These are phyloP conservation scores for Lasiodiplodia sp. DNA, from an alignment of 2,329 filamentous ascomycete genomes.

Conservation along the genomic window DNA sequence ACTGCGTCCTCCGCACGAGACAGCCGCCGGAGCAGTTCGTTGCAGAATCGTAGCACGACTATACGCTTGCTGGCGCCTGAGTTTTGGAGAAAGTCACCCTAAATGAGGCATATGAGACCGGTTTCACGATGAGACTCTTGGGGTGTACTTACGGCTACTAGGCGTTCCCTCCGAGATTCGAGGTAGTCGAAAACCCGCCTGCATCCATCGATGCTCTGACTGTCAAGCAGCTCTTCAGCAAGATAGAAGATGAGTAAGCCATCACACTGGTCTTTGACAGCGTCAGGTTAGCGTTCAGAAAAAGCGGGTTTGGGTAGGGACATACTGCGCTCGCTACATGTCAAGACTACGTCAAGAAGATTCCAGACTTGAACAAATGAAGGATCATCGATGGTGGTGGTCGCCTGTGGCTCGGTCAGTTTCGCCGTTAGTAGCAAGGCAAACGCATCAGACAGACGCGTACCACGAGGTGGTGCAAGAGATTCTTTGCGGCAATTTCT, in stretches of 20 bases:
- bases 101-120: conserved; percentile 8
- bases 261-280: conserved; percentile 64
- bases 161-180: conserved; percentile 87
- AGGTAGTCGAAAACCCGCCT: conserved; percentile 92
- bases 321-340: conserved; percentile 82
- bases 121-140: conserved; percentile 7
- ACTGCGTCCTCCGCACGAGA: conserved; percentile 97
- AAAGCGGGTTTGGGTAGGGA: conserved; percentile 42
- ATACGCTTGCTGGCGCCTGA: conserved; percentile 72
- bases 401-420: conserved; percentile 63
- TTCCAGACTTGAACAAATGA: conserved; percentile 90
- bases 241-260: conserved; percentile 86
- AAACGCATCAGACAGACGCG: conserved; percentile 43
- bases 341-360: conserved; percentile 86
- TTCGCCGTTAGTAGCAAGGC: not conserved
- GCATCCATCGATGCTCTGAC: conserved; percentile 92
- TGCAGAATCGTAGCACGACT: conserved; percentile 91
- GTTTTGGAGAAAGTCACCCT: conserved; percentile 27
- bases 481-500: conserved; percentile 81
- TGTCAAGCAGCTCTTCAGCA: conserved; percentile 93
- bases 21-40: conserved; percentile 89
- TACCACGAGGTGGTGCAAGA: conserved; percentile 82
- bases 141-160: conserved; percentile 70
- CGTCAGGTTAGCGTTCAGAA: conserved; percentile 34
- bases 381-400: conserved; percentile 76